These are phyloP conservation scores for Scenedesmus sp. DNA, from an alignment of 163 green algal species.

Conservation along the genomic window DNA sequence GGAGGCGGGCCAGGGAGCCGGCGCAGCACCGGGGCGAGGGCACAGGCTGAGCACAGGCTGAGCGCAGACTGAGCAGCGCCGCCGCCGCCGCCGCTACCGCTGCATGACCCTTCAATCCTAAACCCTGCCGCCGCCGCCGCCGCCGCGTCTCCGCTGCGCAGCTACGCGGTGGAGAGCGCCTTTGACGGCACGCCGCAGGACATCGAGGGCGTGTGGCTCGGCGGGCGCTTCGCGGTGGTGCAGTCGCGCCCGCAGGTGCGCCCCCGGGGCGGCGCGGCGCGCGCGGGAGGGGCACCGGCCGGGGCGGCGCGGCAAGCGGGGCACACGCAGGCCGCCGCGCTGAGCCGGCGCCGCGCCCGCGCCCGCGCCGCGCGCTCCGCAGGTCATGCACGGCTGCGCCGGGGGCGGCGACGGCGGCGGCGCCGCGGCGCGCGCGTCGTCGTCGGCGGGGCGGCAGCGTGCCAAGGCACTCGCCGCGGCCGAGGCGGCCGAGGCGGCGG, in stretches of 20 bases:
- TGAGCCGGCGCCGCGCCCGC: background rate
- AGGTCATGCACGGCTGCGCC: background rate
- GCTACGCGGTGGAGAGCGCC: constrained; percentile 59
- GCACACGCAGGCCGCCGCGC: background rate
- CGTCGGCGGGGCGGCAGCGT: constrained; percentile 6
- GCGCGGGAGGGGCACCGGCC: no score
- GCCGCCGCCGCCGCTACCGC: constrained; percentile 8
- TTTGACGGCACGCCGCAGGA: constrained; percentile 77
- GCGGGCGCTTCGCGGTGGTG: constrained; percentile 74
- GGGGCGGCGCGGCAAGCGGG: background rate
- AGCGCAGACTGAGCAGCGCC: constrained; percentile 9
- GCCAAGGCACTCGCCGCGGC: constrained; percentile 36
- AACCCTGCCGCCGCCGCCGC: no score
- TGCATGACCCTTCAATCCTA: no score
- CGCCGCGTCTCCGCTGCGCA: no score
- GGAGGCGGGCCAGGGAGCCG: background rate
- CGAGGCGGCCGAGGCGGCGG: constrained; percentile 31
- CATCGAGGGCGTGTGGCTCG: constrained; percentile 78
- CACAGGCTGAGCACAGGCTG: background rate
- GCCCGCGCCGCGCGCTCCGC: background rate
- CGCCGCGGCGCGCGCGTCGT: background rate
- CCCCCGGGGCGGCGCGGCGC: no score
- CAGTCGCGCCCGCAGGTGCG: constrained; percentile 81
- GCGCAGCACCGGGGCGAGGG: no score
- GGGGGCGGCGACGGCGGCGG: background rate